phyloP scores from a whole-genome alignment of 805 yeast genomes.

The Metschnikowia vanudenii region DNA sequence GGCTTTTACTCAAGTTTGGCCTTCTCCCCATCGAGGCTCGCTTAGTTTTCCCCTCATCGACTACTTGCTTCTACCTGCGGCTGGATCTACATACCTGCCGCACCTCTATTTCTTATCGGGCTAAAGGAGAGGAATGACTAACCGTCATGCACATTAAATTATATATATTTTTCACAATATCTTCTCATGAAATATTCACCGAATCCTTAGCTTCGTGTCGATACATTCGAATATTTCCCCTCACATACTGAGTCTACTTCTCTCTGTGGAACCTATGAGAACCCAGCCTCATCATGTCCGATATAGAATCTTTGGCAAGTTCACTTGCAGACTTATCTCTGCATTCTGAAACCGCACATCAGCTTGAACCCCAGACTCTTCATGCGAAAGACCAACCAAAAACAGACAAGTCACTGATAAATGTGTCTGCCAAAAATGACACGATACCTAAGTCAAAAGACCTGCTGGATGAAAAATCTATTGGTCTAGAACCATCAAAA shows the following conservation, averaged over 20 bases:
- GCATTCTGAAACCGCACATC: conserved; percentile 2
- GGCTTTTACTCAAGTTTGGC: too few species aligned
- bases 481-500: background rate
- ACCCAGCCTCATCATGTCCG: conserved; percentile 6
- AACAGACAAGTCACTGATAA: background rate
- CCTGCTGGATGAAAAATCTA: background rate
- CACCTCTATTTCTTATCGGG: background rate
- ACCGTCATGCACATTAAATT: background rate
- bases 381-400: background rate
- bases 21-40: too few species aligned
- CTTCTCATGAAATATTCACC: too few species aligned
- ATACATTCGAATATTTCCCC: background rate
- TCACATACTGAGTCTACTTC: background rate
- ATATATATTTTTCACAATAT: too few species aligned
- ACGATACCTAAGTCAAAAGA: background rate
- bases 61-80: background rate
- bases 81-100: background rate
- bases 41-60: background rate
- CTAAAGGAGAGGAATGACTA: background rate
- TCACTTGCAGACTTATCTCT: conserved; percentile 13
- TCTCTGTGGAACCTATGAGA: background rate
- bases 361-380: conserved; percentile 2
- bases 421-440: background rate
- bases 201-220: too few species aligned
- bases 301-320: conserved; percentile 12